A percentile compares a stretch with the other conserved stretches of the same genome.
phyloP scores from a whole-genome alignment of 257 asterid genomes.

The Linderniella brevidens region DNA sequence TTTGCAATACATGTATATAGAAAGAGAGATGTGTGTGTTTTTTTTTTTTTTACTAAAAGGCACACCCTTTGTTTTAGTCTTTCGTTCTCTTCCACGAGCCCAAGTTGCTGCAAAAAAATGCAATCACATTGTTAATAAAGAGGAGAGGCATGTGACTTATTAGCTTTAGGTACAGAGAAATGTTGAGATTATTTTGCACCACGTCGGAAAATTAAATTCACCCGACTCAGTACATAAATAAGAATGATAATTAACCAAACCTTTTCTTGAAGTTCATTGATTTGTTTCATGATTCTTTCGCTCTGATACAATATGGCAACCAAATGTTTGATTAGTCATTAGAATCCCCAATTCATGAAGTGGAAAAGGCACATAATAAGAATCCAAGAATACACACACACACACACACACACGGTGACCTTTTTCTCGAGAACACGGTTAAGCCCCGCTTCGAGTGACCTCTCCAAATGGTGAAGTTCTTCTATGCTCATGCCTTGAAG shows the following conservation, averaged over 20 bases:
- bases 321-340: background rate
- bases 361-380: background rate
- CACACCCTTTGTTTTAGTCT: constrained; percentile 44
- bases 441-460: constrained; percentile 57
- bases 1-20: too few relatives aligned
- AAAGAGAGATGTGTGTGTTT: too few relatives aligned
- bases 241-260: constrained; percentile 15
- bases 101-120: too few relatives aligned
- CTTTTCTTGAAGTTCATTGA: constrained; percentile 62
- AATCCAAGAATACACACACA: background rate
- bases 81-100: constrained; percentile 54
- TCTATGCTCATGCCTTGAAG: constrained; percentile 59
- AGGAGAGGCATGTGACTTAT: too few relatives aligned
- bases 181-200: too few relatives aligned
- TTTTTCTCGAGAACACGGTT: constrained; percentile 52
- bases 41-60: too few relatives aligned
- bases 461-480: constrained; percentile 61
- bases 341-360: background rate
- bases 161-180: too few relatives aligned
- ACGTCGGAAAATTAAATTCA: too few relatives aligned
- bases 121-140: too few relatives aligned
- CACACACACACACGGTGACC: constrained; percentile 15
- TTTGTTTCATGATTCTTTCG: constrained; percentile 54
- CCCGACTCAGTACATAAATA: too few relatives aligned
- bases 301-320: constrained; percentile 19